These are phyloP conservation scores for Condylostoma magnum DNA, from an alignment of 169 alveolate genomes.

Conservation along the genomic window DNA sequence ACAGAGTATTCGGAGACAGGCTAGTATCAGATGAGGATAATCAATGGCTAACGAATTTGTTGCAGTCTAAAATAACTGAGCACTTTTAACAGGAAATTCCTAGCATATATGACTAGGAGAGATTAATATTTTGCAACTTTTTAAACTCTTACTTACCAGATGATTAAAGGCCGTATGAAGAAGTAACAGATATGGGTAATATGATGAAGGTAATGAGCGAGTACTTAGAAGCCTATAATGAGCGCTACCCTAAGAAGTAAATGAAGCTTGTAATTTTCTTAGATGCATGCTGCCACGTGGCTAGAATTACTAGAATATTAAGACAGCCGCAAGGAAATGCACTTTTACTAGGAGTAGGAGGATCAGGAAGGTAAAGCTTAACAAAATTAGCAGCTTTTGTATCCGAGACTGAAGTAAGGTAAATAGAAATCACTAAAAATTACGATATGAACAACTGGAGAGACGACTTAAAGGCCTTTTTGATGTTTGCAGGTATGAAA, in stretches of 20 bases:
- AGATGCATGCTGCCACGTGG: conserved; percentile 94
- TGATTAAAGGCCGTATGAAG: conserved; percentile 73
- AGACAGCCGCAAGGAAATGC: conserved; percentile 90
- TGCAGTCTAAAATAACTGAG: conserved; percentile 44
- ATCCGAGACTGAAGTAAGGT: conserved; percentile 73
- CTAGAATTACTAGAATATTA: conserved; percentile 86
- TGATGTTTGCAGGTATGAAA: conserved; percentile 90
- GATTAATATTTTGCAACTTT: conserved; percentile 89
- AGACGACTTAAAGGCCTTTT: conserved; percentile 89
- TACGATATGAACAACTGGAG: conserved; percentile 89
- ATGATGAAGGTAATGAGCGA: conserved; percentile 81
- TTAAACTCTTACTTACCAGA: conserved; percentile 72
- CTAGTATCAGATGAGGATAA: conserved; percentile 82
- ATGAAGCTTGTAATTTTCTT: conserved; percentile 93
- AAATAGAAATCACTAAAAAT: conserved; percentile 90
- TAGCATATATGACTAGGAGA: conserved; percentile 77
- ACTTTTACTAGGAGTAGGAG: conserved; percentile 91
- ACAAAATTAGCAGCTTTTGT: conserved; percentile 86
- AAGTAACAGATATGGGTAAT: conserved; percentile 73
- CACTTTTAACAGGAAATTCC: conserved; percentile 52
- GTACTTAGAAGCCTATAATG: conserved; percentile 89
- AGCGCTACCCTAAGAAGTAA: conserved; percentile 64
- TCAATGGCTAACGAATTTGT: conserved; percentile 58
- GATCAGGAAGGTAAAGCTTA: conserved; percentile 88
- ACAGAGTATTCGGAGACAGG: conserved; percentile 91